These are phyloP conservation scores for Corymbia citriodora DNA, from an alignment of 441 rosid genomes.

Conservation along the genomic window DNA sequence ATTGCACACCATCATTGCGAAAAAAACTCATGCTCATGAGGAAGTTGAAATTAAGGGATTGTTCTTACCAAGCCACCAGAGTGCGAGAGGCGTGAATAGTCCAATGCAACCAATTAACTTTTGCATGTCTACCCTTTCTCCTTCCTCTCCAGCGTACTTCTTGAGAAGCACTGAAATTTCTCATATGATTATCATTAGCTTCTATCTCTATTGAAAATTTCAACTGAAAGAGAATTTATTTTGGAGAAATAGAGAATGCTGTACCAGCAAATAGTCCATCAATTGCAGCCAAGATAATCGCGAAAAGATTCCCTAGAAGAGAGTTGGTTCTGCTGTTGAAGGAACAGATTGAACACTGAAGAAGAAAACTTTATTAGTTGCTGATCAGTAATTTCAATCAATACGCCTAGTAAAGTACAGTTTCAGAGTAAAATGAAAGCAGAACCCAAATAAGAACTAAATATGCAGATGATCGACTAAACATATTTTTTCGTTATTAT, in stretches of 20 bases:
- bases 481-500: neutral
- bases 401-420: neutral
- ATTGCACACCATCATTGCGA: neutral
- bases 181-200: neutral
- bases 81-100: slow-evolving; percentile 18
- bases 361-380: neutral
- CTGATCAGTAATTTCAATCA: neutral
- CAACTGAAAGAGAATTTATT: neutral
- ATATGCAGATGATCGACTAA: neutral
- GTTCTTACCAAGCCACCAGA: slow-evolving; percentile 47
- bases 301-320: slow-evolving; percentile 32
- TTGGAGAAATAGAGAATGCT: neutral
- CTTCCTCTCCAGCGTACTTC: slow-evolving; percentile 34
- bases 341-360: neutral
- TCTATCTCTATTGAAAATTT: neutral
- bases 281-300: slow-evolving; percentile 28
- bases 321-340: slow-evolving; percentile 10
- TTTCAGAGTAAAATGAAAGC: neutral
- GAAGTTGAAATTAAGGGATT: neutral
- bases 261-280: slow-evolving; percentile 38
- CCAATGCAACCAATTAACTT: slow-evolving; percentile 40
- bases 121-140: slow-evolving; percentile 36
- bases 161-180: slow-evolving; percentile 32
- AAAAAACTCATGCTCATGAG: neutral
- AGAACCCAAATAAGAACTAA: neutral